phyloP scores from a whole-genome alignment of 2,329 filamentous ascomycete genomes.

The Talaromyces piceae region DNA sequence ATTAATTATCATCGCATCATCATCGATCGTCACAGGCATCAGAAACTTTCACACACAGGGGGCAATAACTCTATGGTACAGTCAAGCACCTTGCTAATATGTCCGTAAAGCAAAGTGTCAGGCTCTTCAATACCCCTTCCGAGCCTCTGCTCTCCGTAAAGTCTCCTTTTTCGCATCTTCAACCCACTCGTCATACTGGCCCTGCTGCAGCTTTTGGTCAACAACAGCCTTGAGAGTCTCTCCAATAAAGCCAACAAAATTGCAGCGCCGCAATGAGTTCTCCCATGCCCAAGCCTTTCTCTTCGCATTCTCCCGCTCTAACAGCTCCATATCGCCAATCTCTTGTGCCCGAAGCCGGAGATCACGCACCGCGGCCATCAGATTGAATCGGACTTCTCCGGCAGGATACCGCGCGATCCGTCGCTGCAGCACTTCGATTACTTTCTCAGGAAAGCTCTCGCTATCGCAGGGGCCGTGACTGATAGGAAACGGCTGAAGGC shows the following conservation, averaged over 20 bases:
- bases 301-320: conserved; percentile 76
- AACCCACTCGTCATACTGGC: conserved; percentile 71
- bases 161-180: conserved; percentile 54
- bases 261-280: conserved; percentile 84
- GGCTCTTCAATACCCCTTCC: conserved; percentile 8
- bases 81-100: neutral
- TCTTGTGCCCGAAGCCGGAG: conserved; percentile 67
- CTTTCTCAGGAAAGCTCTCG: conserved; percentile 67
- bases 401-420: conserved; percentile 78
- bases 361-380: conserved; percentile 87
- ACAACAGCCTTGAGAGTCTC: conserved; percentile 85
- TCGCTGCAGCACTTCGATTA: conserved; percentile 79
- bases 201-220: conserved; percentile 59
- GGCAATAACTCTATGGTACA: neutral
- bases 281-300: conserved; percentile 85
- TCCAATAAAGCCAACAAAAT: conserved; percentile 92
- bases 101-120: neutral
- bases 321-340: conserved; percentile 70
- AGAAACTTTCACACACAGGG: too few species aligned
- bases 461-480: conserved; percentile 67
- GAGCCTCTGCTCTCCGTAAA: conserved; percentile 31
- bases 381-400: conserved; percentile 88
- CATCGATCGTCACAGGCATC: neutral
- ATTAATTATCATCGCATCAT: too few species aligned
- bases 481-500: conserved; percentile 86